Evolutionary conservation across 2,329 filamentous ascomycete species (phyloP).

Genomic region (Periconia sp.): DNA sequence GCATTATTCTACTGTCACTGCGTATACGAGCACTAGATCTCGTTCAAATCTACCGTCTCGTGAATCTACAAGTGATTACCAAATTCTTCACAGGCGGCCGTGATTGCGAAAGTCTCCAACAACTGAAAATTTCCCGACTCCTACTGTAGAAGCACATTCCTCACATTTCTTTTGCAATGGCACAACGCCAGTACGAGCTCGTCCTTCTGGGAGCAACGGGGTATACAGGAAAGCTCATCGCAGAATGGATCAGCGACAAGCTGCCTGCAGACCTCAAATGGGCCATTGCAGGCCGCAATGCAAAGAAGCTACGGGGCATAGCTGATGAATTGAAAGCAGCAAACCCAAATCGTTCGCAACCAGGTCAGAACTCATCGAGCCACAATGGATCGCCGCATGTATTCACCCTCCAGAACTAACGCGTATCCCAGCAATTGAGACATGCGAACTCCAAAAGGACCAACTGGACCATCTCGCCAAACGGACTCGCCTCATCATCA

Average conservation of each 20-base stretch:
- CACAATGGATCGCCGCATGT: neutral
- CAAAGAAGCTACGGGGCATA: slow-evolving; percentile 73
- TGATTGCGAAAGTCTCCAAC: too few species aligned
- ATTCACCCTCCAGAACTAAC: slow-evolving; percentile 7
- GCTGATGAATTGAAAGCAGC: slow-evolving; percentile 69
- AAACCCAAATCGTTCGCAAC: slow-evolving; percentile 72
- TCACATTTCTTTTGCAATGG: too few species aligned
- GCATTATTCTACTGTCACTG: too few species aligned
- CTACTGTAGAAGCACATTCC: too few species aligned
- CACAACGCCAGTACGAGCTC: slow-evolving; percentile 64
- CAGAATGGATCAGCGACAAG: slow-evolving; percentile 74
- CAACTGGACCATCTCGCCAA: slow-evolving; percentile 59
- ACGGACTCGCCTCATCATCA: slow-evolving; percentile 65
- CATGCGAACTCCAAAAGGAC: slow-evolving; percentile 51
- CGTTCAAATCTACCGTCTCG: too few species aligned
- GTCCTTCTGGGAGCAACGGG: slow-evolving; percentile 74
- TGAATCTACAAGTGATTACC: too few species aligned
- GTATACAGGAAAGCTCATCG: slow-evolving; percentile 80
- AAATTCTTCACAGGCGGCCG: too few species aligned
- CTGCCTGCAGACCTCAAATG: slow-evolving; percentile 81
- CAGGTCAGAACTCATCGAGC: slow-evolving; percentile 58
- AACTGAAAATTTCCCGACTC: too few species aligned
- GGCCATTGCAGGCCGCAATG: slow-evolving; percentile 86
- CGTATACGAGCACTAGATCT: too few species aligned
- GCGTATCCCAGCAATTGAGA: slow-evolving; percentile 45